These are phyloP conservation scores for Metarhizium sp. DNA, from an alignment of 2,329 filamentous ascomycete species.

Conservation along the genomic window DNA sequence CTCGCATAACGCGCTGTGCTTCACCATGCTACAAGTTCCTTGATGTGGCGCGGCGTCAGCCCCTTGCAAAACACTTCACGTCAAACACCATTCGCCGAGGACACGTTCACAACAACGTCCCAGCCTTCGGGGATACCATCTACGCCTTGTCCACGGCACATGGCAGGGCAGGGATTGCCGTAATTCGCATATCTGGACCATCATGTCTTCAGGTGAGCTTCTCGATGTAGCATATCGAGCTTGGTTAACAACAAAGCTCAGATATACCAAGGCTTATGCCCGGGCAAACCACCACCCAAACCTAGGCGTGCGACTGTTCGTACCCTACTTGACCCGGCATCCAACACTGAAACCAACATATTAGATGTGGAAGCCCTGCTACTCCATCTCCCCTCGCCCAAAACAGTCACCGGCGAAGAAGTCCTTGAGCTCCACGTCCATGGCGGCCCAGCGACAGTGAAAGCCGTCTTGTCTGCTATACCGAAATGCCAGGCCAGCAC, in stretches of 20 bases:
- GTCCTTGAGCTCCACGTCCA: constrained; percentile 92
- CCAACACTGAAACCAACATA: constrained; percentile 29
- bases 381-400: constrained; percentile 71
- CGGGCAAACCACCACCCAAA: constrained; percentile 31
- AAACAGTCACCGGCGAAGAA: constrained; percentile 85
- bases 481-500: constrained; percentile 33
- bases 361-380: constrained; percentile 71
- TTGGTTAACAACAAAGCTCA: constrained; percentile 14
- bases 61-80: not conserved
- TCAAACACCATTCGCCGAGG: not conserved
- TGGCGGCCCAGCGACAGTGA: constrained; percentile 80
- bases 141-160: constrained; percentile 85
- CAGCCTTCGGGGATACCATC: constrained; percentile 53
- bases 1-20: not conserved
- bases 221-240: not conserved
- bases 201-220: constrained; percentile 49
- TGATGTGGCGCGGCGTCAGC: not conserved
- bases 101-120: not conserved
- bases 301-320: constrained; percentile 60
- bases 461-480: constrained; percentile 74
- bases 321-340: constrained; percentile 52
- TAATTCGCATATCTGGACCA: constrained; percentile 78
- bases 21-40: not conserved
- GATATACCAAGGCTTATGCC: constrained; percentile 44
- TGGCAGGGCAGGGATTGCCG: constrained; percentile 81